Evolutionary conservation across 257 asterid species (phyloP).

Genomic region (Rauvolfia tetraphylla): DNA sequence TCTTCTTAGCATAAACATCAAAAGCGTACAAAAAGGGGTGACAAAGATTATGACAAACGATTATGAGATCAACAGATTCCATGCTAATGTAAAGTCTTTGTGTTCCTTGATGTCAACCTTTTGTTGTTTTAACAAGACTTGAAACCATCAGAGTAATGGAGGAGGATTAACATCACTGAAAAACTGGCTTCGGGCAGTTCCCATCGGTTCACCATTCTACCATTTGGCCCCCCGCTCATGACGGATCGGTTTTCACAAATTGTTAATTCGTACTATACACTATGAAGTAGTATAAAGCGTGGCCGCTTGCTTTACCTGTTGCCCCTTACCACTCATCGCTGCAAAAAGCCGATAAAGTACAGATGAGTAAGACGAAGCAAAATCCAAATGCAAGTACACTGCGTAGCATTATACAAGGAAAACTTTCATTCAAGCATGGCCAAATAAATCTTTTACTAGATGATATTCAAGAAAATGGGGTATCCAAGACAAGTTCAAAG

Average conservation of each 20-base stretch:
- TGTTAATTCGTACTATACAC: not conserved
- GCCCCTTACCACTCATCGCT: not conserved
- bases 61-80: no score
- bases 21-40: not conserved
- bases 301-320: not conserved
- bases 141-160: not conserved
- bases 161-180: not conserved
- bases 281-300: not conserved
- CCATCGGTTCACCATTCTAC: not conserved
- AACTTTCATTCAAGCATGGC: not conserved
- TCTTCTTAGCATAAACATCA: not conserved
- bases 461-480: not conserved
- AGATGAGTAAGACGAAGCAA: not conserved
- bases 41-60: not conserved
- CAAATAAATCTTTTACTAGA: not conserved
- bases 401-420: not conserved
- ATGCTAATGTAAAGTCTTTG: no score
- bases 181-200: not conserved
- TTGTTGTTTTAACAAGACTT: no score
- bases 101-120: not conserved
- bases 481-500: not conserved
- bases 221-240: not conserved
- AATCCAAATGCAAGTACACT: not conserved
- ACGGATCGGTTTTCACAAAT: not conserved
- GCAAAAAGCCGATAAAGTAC: not conserved